Evolutionary conservation across 345 rosid species (phyloP).

Genomic region (Arabidopsis suecica): DNA sequence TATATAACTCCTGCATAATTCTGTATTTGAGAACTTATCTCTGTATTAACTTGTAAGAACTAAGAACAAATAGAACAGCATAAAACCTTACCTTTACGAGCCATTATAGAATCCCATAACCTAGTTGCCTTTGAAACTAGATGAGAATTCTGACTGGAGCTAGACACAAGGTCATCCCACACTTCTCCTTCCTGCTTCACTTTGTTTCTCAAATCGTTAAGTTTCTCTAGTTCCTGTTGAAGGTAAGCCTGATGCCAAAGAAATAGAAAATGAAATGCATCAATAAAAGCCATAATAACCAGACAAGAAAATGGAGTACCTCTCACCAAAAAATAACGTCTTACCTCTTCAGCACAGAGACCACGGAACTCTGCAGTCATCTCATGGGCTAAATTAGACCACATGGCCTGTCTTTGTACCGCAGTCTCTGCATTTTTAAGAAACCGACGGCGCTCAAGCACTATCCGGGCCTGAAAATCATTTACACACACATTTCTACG

Average conservation of each 20-base stretch:
- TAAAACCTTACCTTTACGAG: constrained; percentile 77
- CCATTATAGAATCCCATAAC: constrained; percentile 92
- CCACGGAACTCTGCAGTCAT: constrained; percentile 99
- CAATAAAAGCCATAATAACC: constrained; percentile 14
- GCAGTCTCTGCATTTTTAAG: constrained; percentile 94
- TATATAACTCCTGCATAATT: constrained; percentile 16
- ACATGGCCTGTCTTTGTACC: constrained; percentile 95
- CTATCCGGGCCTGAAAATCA: constrained; percentile 82
- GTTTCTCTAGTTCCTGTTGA: constrained; percentile 98
- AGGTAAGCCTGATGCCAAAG: constrained; percentile 81
- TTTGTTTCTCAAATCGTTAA: constrained; percentile 91
- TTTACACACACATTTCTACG: neutral
- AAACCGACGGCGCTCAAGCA: constrained; percentile 93
- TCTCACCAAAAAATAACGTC: neutral
- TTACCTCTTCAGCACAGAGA: constrained; percentile 99
- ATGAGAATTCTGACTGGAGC: constrained; percentile 96
- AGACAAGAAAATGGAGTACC: constrained; percentile 4
- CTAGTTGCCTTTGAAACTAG: constrained; percentile 90
- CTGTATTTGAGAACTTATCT: neutral
- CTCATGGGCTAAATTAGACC: constrained; percentile 99
- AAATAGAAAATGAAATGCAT: constrained; percentile 34
- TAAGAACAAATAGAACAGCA: constrained; percentile 25
- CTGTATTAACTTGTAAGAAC: constrained; percentile 8
- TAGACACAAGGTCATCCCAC: constrained; percentile 98
- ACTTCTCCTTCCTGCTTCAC: constrained; percentile 96